Base-by-base conservation (phyloP, 208 protist species). In the Acanthamoeba polyphaga region DNA sequence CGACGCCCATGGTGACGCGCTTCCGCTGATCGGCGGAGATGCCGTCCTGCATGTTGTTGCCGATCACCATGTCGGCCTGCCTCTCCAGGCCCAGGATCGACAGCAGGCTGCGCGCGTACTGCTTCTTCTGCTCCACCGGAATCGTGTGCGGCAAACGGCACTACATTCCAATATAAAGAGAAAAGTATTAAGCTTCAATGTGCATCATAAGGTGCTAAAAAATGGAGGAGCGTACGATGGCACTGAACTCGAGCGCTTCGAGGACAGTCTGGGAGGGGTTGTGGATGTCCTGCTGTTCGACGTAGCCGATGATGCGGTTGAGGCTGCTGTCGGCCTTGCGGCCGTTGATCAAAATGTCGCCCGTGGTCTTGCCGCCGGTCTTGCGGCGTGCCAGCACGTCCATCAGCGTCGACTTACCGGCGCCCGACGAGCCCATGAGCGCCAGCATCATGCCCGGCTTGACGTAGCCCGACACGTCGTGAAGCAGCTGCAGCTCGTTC, bases 391-490 rank as follows among this genome's bases (percentile, higher is more conserved):
- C 94, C 6, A 96, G 84, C 24, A 96, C 94, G 68, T 96, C 96
- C 4, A 96, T 55, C 34, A 96, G 84, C 12, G 96, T 96, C 27
- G 80, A 91, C 74, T 96, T 96, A 72, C 96, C 96, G 32, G 96
- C 96, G 68, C 96, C 96, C 17, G 96, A 96, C 34, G 96, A 74
- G 68, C 96, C 96, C 96, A 96, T 96, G 8, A 96, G 64, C 29
- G 96, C 96, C 1, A 96, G 43, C 24, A 96, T 70, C 96, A 96
- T 96, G 64, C 96, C 96, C 51, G 96, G 96, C 51, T 97, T 97
- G 34, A 97, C 96, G 43, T 97, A 97, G 78, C 96, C 96, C 38
- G 92, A 95, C 32, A 97, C 93, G 38, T 90, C 92, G 24, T 94
- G 74, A 4, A 96, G 38, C 9, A 96, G 62, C 29, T 88, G 82